A percentile compares a stretch with the other conserved stretches of the same genome.
Conservation (phyloP, 495 filamentous ascomycete species). For the Annulohypoxylon bovei region DNA sequence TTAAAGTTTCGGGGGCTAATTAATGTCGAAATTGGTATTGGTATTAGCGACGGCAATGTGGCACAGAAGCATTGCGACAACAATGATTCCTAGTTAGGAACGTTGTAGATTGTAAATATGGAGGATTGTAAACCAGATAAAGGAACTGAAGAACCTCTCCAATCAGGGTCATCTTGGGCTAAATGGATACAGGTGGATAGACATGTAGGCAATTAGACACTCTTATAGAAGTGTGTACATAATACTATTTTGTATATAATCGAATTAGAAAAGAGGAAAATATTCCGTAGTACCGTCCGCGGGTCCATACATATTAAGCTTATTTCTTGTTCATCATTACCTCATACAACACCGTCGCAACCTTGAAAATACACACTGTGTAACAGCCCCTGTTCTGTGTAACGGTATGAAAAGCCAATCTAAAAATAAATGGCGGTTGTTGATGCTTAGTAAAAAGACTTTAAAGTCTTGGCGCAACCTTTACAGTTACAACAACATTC, state of each 20-base stretch:
- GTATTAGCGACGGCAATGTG: conserved; percentile 4
- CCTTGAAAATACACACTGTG: background rate
- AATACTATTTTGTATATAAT: background rate
- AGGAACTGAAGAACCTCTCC: conserved; percentile 5
- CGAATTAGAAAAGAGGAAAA: background rate
- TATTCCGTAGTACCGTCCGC: background rate
- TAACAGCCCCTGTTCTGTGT: background rate
- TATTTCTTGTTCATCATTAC: background rate
- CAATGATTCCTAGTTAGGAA: background rate
- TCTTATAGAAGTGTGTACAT: background rate
- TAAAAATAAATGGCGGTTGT: conserved; percentile 30
- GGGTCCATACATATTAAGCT: background rate
- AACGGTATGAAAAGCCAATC: conserved; percentile 11
- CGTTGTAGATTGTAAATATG: background rate
- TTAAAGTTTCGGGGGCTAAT: background rate
- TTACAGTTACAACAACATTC: conserved; percentile 20
- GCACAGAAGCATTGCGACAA: background rate
- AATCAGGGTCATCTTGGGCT: background rate
- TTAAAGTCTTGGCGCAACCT: conserved; percentile 32
- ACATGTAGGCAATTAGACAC: background rate
- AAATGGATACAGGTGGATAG: background rate
- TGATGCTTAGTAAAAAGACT: conserved; percentile 32
- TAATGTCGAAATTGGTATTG: background rate
- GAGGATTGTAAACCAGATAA: background rate
- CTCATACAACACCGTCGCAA: too few relatives aligned